phyloP scores from a whole-genome alignment of 2,329 filamentous ascomycete species.

The Aureobasidium musti region DNA sequence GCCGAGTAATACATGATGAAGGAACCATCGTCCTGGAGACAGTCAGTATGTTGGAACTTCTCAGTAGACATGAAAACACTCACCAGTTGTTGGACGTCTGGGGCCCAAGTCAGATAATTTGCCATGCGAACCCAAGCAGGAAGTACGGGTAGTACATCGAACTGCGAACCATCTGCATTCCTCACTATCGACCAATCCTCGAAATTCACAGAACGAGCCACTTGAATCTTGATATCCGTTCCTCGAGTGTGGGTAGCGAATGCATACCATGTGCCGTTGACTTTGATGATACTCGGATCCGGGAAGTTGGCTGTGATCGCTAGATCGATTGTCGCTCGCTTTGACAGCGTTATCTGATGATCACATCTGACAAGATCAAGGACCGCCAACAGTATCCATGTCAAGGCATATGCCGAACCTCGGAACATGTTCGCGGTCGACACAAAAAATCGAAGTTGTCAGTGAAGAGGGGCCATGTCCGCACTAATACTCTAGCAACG shows the following conservation, averaged over 20 bases:
- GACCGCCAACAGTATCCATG: background rate
- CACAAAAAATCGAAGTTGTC: background rate
- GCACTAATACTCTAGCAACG: slow-evolving; percentile 15
- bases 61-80: slow-evolving; percentile 7
- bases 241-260: slow-evolving; percentile 52
- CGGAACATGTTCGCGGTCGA: slow-evolving; percentile 11
- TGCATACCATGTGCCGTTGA: slow-evolving; percentile 57
- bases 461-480: background rate
- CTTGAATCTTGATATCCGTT: slow-evolving; percentile 54
- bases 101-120: slow-evolving; percentile 60
- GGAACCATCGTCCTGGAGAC: slow-evolving; percentile 33
- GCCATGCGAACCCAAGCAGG: slow-evolving; percentile 56
- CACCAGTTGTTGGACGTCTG: slow-evolving; percentile 57
- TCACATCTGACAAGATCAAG: background rate
- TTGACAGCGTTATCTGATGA: slow-evolving; percentile 5
- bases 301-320: slow-evolving; percentile 31
- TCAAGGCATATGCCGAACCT: background rate
- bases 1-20: slow-evolving; percentile 41
- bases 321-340: slow-evolving; percentile 27
- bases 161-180: slow-evolving; percentile 40
- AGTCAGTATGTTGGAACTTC: background rate
- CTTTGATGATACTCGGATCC: slow-evolving; percentile 57
- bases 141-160: slow-evolving; percentile 58
- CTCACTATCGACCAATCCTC: slow-evolving; percentile 52
- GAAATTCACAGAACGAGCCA: slow-evolving; percentile 55